Conservation (phyloP, 257 asterid species). For the Nicotiana paniculata region DNA sequence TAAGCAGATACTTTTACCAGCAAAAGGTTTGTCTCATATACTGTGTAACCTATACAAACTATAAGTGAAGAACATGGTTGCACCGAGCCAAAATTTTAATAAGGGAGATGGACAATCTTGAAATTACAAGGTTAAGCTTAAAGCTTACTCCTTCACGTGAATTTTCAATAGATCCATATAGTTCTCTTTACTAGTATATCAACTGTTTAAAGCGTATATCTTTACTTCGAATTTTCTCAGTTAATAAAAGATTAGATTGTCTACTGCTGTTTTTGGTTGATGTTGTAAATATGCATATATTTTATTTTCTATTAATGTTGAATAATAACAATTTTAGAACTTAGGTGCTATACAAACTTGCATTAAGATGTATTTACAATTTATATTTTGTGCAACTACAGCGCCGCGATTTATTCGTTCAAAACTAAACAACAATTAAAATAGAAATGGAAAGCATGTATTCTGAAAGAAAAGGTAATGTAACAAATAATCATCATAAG, state of each 20-base stretch:
- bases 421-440: not conserved
- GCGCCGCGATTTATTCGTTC: not conserved
- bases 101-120: not conserved
- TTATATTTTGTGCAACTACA: not conserved
- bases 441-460: not conserved
- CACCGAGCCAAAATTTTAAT: not conserved
- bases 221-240: not conserved
- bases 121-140: not conserved
- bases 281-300: not conserved
- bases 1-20: not conserved
- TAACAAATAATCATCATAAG: not conserved
- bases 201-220: not conserved
- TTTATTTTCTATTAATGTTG: not conserved
- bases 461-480: not conserved
- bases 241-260: not conserved
- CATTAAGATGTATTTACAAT: not conserved
- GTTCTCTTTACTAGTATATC: not conserved
- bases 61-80: not conserved
- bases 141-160: not conserved
- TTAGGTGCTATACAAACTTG: not conserved
- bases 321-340: not conserved
- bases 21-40: not conserved
- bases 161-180: not conserved
- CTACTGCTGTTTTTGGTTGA: not conserved
- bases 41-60: not conserved